These are phyloP conservation scores for Saksenaea oblongispora DNA, from an alignment of 371 early-diverging fungal genomes.

Conservation along the genomic window DNA sequence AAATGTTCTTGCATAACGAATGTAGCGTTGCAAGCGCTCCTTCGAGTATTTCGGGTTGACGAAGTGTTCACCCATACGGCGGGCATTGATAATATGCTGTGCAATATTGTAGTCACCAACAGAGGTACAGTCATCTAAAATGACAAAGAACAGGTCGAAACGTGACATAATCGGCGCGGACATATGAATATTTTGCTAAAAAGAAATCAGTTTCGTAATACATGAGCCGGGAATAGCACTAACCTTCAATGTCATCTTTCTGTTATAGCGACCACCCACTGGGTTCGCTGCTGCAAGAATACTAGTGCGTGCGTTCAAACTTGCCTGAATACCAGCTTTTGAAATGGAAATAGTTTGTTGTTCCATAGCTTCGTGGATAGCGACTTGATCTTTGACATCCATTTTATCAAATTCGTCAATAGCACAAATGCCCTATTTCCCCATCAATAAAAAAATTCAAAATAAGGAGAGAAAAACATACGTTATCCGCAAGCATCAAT, in stretches of 20 bases:
- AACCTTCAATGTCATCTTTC: slow-evolving; percentile 86
- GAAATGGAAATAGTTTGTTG: slow-evolving; percentile 99
- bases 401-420: slow-evolving; percentile 99
- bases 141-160: slow-evolving; percentile 99
- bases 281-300: slow-evolving; percentile 99
- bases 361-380: slow-evolving; percentile 99
- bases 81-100: slow-evolving; percentile 93
- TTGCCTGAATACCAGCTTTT: slow-evolving; percentile 99
- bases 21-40: slow-evolving; percentile 81
- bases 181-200: slow-evolving; percentile 96
- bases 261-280: slow-evolving; percentile 97
- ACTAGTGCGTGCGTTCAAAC: slow-evolving; percentile 98
- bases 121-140: slow-evolving; percentile 95
- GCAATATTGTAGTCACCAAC: slow-evolving; percentile 93
- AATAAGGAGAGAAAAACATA: slow-evolving; percentile 27
- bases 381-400: slow-evolving; percentile 98
- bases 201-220: slow-evolving; percentile 3
- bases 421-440: slow-evolving; percentile 93
- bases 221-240: slow-evolving; percentile 5
- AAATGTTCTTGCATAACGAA: slow-evolving; percentile 88
- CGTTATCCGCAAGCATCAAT: slow-evolving; percentile 99
- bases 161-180: slow-evolving; percentile 99
- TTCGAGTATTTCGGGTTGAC: slow-evolving; percentile 74
- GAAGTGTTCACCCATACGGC: slow-evolving; percentile 75
- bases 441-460: not conserved